Evolutionary conservation across 345 rosid genomes (phyloP).

Genomic region (Limnanthes douglasii): DNA sequence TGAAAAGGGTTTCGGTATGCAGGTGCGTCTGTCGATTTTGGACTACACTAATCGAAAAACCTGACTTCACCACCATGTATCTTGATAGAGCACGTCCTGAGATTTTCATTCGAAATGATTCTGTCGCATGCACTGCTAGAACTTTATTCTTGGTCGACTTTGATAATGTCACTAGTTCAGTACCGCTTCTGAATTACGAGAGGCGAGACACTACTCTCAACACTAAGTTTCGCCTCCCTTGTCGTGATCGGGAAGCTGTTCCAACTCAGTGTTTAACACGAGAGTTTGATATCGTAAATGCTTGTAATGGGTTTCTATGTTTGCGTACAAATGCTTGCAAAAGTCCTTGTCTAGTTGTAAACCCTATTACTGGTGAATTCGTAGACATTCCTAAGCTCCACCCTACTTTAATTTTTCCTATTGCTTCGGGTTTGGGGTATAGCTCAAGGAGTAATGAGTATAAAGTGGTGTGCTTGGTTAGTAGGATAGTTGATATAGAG

Average conservation of each 20-base stretch:
- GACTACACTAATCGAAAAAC: conserved; percentile 2
- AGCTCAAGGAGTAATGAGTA: conserved; percentile 5
- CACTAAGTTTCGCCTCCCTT: conserved; percentile 7
- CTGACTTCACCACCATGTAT: conserved; percentile 5
- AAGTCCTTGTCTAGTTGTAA: conserved; percentile 10
- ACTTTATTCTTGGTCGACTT: conserved; percentile 7
- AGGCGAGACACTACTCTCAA: not conserved
- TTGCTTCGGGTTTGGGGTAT: conserved; percentile 6
- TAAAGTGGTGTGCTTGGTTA: conserved; percentile 6
- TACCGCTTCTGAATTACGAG: not conserved
- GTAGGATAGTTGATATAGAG: not conserved
- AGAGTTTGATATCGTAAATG: conserved; percentile 3
- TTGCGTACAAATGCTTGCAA: not conserved
- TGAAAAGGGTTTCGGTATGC: conserved; percentile 4
- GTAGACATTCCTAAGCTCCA: conserved; percentile 5
- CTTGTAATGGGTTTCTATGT: conserved; percentile 16
- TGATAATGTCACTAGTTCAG: not conserved
- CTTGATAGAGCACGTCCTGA: not conserved
- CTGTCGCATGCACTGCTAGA: not conserved
- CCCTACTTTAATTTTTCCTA: not conserved
- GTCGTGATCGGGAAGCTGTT: not conserved
- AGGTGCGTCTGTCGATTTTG: conserved; percentile 11
- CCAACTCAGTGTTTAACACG: not conserved
- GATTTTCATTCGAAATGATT: conserved; percentile 7
- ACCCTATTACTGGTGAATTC: conserved; percentile 11